Evolutionary conservation across 805 yeast genomes (phyloP).

Genomic region (Nematodospora valgi): DNA sequence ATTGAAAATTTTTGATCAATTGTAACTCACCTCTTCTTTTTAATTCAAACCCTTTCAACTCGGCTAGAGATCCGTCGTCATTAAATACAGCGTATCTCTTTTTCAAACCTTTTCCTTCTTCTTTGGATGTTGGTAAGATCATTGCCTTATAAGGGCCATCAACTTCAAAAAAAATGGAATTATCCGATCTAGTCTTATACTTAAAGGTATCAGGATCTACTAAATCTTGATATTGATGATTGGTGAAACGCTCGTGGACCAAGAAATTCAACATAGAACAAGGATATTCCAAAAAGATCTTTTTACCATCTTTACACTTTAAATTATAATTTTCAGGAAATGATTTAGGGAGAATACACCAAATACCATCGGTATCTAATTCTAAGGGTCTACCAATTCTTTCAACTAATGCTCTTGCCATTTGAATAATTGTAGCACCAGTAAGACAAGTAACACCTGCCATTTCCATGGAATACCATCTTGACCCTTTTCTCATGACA

Average conservation of each 20-base stretch:
- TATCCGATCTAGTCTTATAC: constrained; percentile 80
- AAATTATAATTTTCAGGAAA: constrained; percentile 88
- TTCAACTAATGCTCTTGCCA: constrained; percentile 91
- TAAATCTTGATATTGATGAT: constrained; percentile 88
- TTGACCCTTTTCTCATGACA: constrained; percentile 97
- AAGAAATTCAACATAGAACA: constrained; percentile 93
- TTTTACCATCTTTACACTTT: constrained; percentile 72
- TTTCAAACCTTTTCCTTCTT: constrained; percentile 94
- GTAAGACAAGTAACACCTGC: constrained; percentile 98
- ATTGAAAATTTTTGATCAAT: constrained; percentile 89
- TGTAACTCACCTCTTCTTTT: constrained; percentile 96
- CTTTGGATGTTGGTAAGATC: constrained; percentile 95
- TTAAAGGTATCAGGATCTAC: constrained; percentile 64
- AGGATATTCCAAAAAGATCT: constrained; percentile 78
- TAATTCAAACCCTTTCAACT: constrained; percentile 92
- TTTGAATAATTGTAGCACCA: constrained; percentile 96
- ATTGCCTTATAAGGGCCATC: constrained; percentile 99
- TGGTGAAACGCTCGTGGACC: constrained; percentile 88
- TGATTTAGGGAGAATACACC: constrained; percentile 94
- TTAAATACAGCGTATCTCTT: constrained; percentile 97
- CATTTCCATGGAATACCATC: constrained; percentile 99
- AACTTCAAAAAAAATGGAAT: constrained; percentile 94
- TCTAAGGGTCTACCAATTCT: constrained; percentile 93
- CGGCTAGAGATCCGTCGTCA: constrained; percentile 90
- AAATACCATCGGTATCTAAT: constrained; percentile 97